A percentile compares a stretch with the other conserved stretches of the same genome.
These are phyloP conservation scores for Monosporascus sp. DNA, from an alignment of 2,329 filamentous ascomycete genomes.

Conservation along the genomic window DNA sequence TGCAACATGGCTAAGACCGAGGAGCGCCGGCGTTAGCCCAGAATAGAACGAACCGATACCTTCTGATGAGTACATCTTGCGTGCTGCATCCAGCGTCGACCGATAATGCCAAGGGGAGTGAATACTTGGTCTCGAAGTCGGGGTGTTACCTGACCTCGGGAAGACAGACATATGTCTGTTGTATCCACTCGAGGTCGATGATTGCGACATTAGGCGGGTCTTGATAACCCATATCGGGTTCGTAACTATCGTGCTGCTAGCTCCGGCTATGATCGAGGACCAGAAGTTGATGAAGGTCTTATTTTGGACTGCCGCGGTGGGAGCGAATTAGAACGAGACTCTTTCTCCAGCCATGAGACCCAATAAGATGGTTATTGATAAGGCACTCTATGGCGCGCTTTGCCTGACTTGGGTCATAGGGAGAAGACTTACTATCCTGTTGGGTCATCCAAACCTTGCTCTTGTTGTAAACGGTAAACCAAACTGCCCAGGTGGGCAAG, in stretches of 20 bases:
- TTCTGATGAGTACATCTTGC: constrained; percentile 92
- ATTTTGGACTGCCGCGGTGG: constrained; percentile 45
- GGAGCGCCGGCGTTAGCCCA: constrained; percentile 82
- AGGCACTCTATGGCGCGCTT: neutral
- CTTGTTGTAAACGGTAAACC: constrained; percentile 93
- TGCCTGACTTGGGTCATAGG: neutral
- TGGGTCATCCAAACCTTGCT: constrained; percentile 70
- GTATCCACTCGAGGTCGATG: constrained; percentile 40
- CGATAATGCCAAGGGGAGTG: constrained; percentile 85
- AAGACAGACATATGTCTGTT: constrained; percentile 40
- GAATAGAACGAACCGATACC: constrained; percentile 91
- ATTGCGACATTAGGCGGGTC: constrained; percentile 95
- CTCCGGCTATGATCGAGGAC: constrained; percentile 86
- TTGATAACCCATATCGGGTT: constrained; percentile 99
- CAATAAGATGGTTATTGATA: too few relatives aligned
- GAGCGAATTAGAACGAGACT: constrained; percentile 7
- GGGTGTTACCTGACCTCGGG: constrained; percentile 47
- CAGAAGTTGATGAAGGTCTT: constrained; percentile 76
- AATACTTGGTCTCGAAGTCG: constrained; percentile 48
- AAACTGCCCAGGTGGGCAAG: constrained; percentile 95
- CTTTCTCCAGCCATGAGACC: neutral
- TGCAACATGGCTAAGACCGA: constrained; percentile 90
- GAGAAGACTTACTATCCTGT: constrained; percentile 51
- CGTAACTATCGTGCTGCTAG: constrained; percentile 86
- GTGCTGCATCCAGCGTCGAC: constrained; percentile 83